These are phyloP conservation scores for Sphagnum fallax DNA, from an alignment of 228 moss, liverwort and hornwort genomes.

Conservation along the genomic window DNA sequence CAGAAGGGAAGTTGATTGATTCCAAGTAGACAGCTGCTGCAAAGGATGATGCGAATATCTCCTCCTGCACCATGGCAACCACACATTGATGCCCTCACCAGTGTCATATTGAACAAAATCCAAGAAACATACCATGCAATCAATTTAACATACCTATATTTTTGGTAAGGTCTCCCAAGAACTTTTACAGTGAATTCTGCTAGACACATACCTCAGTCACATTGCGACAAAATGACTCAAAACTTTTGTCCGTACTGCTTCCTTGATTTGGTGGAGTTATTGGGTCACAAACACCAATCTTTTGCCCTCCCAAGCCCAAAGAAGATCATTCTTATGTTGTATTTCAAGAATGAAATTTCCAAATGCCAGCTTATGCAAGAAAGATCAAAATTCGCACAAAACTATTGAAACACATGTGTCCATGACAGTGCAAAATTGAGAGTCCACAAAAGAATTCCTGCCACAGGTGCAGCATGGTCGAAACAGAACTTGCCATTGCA, in stretches of 20 bases:
- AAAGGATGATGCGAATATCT: conserved; percentile 92
- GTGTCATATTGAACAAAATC: no score
- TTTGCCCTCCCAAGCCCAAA: conserved; percentile 62
- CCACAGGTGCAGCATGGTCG: neutral
- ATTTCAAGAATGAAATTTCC: no score
- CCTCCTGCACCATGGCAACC: conserved; percentile 53
- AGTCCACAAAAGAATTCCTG: no score
- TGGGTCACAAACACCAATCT: conserved; percentile 85
- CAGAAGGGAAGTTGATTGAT: conserved; percentile 77
- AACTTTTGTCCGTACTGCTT: conserved; percentile 89
- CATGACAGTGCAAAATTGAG: no score
- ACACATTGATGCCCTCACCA: neutral
- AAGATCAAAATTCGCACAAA: no score
- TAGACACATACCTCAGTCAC: conserved; percentile 55
- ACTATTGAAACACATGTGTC: no score
- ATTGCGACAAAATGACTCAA: conserved; percentile 64
- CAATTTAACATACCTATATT: neutral
- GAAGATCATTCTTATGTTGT: no score
- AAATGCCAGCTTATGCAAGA: no score
- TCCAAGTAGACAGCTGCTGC: conserved; percentile 87
- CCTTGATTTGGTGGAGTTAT: conserved; percentile 96
- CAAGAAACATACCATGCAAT: neutral
- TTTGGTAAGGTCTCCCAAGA: neutral
- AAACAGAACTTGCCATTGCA: conserved; percentile 19
- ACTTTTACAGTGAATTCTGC: neutral